Evolutionary conservation across 495 filamentous ascomycete genomes (phyloP).

Genomic region (Pyrenula aspistea): DNA sequence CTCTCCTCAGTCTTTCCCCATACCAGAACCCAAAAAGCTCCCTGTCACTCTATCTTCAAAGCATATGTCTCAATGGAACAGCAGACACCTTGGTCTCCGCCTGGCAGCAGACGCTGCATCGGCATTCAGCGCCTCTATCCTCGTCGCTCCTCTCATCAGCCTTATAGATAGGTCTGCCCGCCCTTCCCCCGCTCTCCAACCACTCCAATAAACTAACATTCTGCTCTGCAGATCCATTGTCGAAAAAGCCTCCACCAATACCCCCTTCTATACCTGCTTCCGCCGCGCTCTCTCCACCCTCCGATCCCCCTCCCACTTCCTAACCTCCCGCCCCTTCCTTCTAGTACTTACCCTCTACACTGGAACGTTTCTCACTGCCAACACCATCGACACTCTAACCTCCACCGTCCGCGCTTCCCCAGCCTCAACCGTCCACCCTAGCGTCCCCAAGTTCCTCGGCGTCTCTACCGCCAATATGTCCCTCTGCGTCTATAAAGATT

Average conservation of each 20-base stretch:
- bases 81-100: conserved; percentile 53
- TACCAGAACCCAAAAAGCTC: neutral
- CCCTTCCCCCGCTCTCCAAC: conserved; percentile 1
- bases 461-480: conserved; percentile 78
- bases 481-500: conserved; percentile 89
- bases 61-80: conserved; percentile 48
- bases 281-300: conserved; percentile 47
- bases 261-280: conserved; percentile 57
- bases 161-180: conserved; percentile 76
- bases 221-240: conserved; percentile 62
- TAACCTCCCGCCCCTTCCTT: conserved; percentile 71
- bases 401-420: conserved; percentile 49
- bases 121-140: conserved; percentile 63
- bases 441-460: conserved; percentile 70
- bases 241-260: conserved; percentile 81
- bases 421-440: conserved; percentile 51
- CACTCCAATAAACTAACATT: conserved; percentile 5
- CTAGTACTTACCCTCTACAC: conserved; percentile 83
- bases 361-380: conserved; percentile 85
- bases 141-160: conserved; percentile 79
- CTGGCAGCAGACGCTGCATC: conserved; percentile 61
- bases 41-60: neutral
- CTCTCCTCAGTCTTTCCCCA: neutral
- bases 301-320: conserved; percentile 52
- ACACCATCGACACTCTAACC: conserved; percentile 69